Evolutionary conservation across 2,329 filamentous ascomycete genomes (phyloP), one percentile per base, ranked within the genome.

Genomic region (Colletotrichum brevisporum): DNA sequence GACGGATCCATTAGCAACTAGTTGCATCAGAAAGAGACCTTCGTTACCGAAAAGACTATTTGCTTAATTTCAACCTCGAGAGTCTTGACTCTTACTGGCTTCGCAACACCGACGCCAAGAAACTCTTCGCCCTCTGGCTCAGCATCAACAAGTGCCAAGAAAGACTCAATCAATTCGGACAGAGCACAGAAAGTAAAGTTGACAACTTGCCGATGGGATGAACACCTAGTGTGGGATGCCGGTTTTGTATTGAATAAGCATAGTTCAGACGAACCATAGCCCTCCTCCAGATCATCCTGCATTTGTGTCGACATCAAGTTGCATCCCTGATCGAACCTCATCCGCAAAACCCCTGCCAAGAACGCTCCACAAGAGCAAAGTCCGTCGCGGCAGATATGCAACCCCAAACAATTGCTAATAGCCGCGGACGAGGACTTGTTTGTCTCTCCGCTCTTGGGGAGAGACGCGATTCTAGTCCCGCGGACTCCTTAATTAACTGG

Each of bases 271-370:
- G 41, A 27, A 47, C 43, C 31, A 36, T 2, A 36, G 31, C 31
- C 31, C 21, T 10, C 45, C 21, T 8, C 45, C 36, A 56, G 56
- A 53, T 63, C 48, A 1, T 54, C 48, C 21, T n/a, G 18, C 48
- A n/a, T 58, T 58, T 1, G 21, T 36, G 50, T 24, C 39, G 47
- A 27, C 50, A 59, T 52, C 52, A 57, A 57, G 45, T 10, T 36
- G 51, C 26, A 16, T 55, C 52, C 24, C 27, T 39, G 18, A 26
- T 45, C 45, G 39, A 67, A 63, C 64, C 52, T 63, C 63, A 67
- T 67, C 58, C 64, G 64, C 18, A 52, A 52, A 36, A 52, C 64
- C 58, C 64, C 52, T 67, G 52, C 51, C 36, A 51, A 67, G 51
- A 18, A 8, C 31, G 8, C 31, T 12, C 8, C 31, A 36, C 31